Base-by-base conservation (phyloP, 208 protist genomes). In the Trypanosoma cruzi region DNA sequence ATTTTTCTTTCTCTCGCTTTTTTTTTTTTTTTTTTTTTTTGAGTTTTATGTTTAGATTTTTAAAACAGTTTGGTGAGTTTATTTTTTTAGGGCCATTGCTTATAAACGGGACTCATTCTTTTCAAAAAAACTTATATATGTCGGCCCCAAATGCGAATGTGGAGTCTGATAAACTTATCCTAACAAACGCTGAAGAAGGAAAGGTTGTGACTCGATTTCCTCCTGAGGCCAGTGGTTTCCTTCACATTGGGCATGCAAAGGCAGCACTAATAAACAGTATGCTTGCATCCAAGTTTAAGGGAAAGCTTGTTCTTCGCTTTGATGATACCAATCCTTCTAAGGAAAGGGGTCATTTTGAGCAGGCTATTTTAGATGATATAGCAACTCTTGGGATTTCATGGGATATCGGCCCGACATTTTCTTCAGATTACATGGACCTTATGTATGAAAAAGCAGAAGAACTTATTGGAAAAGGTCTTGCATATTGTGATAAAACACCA, bases 301-400 rank as follows among this genome's bases (percentile, higher is more conserved):
- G 99, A 49, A 98, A 98, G 77, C 84, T 99, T 80, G 71, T 99
- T 29, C 88, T 99, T 67, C 92, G 99, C 22, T 99, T 99, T 67
- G 99, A 99, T 86, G 99, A 99, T 86, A 99, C 99, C 28, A 99
- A 99, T 86, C 99, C 99, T 16, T 79, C 89, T 1, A 99, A 99
- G 73, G 98, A 99, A 77, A 98, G 97, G 63, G 86, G 92, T 49
- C 93, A 98, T 68, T 99, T 98, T 71, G 97, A 99, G 57, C 71
- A 98, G 16, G 94, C 88, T 42, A 99, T 99, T 64, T 71, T 96
- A 29, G 75, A 95, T 24, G 99, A 99, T 79, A 64, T 99, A 8
- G 53, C 68, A n/a, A 85, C 81, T 0, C 84, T 99, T 10, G 88
- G 88, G 7, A 97, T 99, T 48, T 80, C 73, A 16, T 90, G 92